These are phyloP conservation scores for Mycosphaerelloides madeirae DNA, from an alignment of 2,329 filamentous ascomycete genomes.

Conservation along the genomic window DNA sequence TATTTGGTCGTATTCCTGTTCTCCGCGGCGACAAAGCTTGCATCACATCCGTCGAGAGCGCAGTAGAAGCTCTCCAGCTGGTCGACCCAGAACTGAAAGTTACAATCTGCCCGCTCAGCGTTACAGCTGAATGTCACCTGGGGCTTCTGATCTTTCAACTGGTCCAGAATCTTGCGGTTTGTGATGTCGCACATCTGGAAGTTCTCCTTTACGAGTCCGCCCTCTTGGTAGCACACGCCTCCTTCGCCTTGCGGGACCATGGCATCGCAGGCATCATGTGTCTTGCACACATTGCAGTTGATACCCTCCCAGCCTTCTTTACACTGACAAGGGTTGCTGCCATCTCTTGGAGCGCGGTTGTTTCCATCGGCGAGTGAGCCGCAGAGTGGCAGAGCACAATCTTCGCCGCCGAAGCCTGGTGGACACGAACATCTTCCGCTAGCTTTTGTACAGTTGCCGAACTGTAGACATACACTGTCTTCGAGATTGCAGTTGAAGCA, in stretches of 20 bases:
- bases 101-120: constrained; percentile 68
- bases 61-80: constrained; percentile 95
- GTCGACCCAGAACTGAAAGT: constrained; percentile 99
- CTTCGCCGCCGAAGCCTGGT: constrained; percentile 86
- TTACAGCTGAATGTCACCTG: constrained; percentile 94
- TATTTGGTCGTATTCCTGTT: constrained; percentile 78
- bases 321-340: constrained; percentile 67
- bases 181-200: constrained; percentile 98
- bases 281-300: constrained; percentile 92
- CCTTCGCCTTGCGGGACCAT: constrained; percentile 70
- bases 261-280: constrained; percentile 76
- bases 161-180: constrained; percentile 85
- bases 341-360: constrained; percentile 69
- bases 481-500: constrained; percentile 98
- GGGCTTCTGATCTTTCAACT: constrained; percentile 77
- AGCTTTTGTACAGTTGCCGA: constrained; percentile 78
- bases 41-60: constrained; percentile 74
- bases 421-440: constrained; percentile 93
- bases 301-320: constrained; percentile 93
- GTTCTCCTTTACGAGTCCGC: constrained; percentile 87
- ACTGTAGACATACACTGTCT: constrained; percentile 87
- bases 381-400: constrained; percentile 86
- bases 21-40: constrained; percentile 62
- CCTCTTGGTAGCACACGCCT: constrained; percentile 87
- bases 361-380: constrained; percentile 78